phyloP scores from a whole-genome alignment of 306 rosid genomes.

The Mimosa bimucronata region DNA sequence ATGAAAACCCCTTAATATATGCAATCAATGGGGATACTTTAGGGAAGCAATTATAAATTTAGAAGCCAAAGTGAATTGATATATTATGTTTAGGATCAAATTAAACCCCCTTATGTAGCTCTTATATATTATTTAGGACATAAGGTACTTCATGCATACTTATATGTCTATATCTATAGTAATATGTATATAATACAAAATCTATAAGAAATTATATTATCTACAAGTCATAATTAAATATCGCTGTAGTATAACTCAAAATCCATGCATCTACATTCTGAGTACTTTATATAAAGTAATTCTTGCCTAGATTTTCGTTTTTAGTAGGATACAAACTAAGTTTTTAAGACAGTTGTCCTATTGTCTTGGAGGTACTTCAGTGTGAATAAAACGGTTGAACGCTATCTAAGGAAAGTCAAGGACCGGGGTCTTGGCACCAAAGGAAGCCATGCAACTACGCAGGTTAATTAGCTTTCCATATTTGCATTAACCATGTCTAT shows the following conservation, averaged over 20 bases:
- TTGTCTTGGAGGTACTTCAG: slow-evolving; percentile 56
- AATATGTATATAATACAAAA: background rate
- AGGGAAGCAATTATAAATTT: too few relatives aligned
- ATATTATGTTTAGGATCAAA: too few relatives aligned
- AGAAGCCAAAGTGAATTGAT: too few relatives aligned
- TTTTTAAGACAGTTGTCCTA: background rate
- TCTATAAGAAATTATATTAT: background rate
- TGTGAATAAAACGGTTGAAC: slow-evolving; percentile 72
- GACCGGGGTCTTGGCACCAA: slow-evolving; percentile 43
- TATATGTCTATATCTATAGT: background rate
- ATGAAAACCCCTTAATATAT: too few relatives aligned
- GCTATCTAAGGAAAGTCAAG: slow-evolving; percentile 68
- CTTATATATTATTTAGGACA: too few relatives aligned
- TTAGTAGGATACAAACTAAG: background rate
- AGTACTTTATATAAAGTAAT: background rate
- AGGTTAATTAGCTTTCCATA: slow-evolving; percentile 59
- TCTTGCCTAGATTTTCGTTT: background rate
- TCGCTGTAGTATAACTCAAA: background rate
- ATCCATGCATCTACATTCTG: background rate
- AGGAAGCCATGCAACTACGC: slow-evolving; percentile 45
- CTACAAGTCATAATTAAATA: background rate
- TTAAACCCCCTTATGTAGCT: too few relatives aligned
- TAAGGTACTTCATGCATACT: background rate
- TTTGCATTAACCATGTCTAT: background rate
- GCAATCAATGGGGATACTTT: too few relatives aligned